Percentiles rank a stretch among this genome's conserved stretches.
Conservation (phyloP, 108 stramenopile species). For the Schizochytrium sp. region DNA sequence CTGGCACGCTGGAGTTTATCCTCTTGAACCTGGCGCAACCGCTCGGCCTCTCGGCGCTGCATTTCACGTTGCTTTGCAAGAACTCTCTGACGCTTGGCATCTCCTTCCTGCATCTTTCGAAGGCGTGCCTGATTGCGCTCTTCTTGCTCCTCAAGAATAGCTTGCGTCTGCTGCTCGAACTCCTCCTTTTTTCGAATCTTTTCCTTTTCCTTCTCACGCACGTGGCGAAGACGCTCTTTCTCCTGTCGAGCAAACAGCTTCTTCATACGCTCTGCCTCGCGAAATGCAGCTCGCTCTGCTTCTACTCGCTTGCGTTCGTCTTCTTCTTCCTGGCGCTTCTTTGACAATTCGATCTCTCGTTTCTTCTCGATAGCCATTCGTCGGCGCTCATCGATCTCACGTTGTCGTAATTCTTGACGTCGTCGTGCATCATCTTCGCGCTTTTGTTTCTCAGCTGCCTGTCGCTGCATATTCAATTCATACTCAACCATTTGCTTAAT, state of each 20-base stretch:
- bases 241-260: slow-evolving; percentile 63
- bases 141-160: slow-evolving; percentile 69
- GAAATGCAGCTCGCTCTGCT: slow-evolving; percentile 19
- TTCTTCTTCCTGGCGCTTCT: slow-evolving; percentile 59
- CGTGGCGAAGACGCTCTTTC: slow-evolving; percentile 65
- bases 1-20: slow-evolving; percentile 41
- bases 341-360: slow-evolving; percentile 64
- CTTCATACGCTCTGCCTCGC: slow-evolving; percentile 58
- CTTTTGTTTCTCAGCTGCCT: slow-evolving; percentile 13
- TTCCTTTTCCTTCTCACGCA: slow-evolving; percentile 74
- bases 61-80: slow-evolving; percentile 17
- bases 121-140: slow-evolving; percentile 71
- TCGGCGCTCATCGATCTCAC: slow-evolving; percentile 68
- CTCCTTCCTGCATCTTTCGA: slow-evolving; percentile 73
- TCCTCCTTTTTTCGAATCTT: slow-evolving; percentile 68
- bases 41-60: slow-evolving; percentile 35
- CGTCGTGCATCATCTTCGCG: slow-evolving; percentile 54
- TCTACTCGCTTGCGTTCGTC: slow-evolving; percentile 64
- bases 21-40: slow-evolving; percentile 27
- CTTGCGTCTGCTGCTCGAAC: slow-evolving; percentile 61
- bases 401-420: slow-evolving; percentile 42
- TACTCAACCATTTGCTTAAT: slow-evolving; percentile 61
- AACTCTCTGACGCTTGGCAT: slow-evolving; percentile 22
- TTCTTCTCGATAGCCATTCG: slow-evolving; percentile 67
- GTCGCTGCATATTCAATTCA: slow-evolving; percentile 44